Base-by-base conservation (phyloP, 2,329 filamentous ascomycete genomes). In the Tolypocladium nubicola region DNA sequence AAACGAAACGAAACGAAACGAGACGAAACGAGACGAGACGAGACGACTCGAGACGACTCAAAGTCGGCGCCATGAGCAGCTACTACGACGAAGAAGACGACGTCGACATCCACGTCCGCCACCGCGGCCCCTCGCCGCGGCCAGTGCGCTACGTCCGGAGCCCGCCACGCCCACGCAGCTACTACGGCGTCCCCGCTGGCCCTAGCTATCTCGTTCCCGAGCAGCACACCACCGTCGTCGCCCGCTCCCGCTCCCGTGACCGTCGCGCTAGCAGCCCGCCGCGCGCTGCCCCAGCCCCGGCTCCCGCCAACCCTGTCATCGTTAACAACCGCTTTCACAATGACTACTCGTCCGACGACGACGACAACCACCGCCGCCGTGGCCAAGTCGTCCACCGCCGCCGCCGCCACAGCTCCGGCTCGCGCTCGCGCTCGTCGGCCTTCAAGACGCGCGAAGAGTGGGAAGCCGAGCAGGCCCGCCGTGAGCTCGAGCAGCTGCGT, bases 301-400 rank as follows among this genome's bases (percentile, higher is more conserved):
- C 70, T 8, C 67, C 66, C 11, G 68, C 65, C 21, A 68, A 71
- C 19, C 79, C 80, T 1, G 74, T 84, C 53, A 77, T 84, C 55
- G 83, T 84, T 66, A 81, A 83, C 65, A 84, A 83, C 66, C 73
- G 73, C 57, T 78, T 81, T 58, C 77, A 79, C 62, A 78, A 79
- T 59, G 73, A 78, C 26, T 63, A 75, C 55, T 77, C 76, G 23
- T 78, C 74, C 6, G 77, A 79, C 40, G 72, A 74, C 19, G 73
- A 73, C 2, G 50, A 56, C 10, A 55, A 63, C 53, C 70, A 63
- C 57, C 66, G 59, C 23, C 59, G 57, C 21, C 57, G 56, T 37
- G 58, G 53, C 56, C 68, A 69, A 57, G 55, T 71, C 54, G 59
- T 62, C 53, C 62, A 64, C 54, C 62, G 65, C 23, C 66, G 62